A percentile compares a stretch with the other conserved stretches of the same genome.
Evolutionary conservation across 768 basidiomycete species (phyloP).

Genomic region (Podaxis sp.): DNA sequence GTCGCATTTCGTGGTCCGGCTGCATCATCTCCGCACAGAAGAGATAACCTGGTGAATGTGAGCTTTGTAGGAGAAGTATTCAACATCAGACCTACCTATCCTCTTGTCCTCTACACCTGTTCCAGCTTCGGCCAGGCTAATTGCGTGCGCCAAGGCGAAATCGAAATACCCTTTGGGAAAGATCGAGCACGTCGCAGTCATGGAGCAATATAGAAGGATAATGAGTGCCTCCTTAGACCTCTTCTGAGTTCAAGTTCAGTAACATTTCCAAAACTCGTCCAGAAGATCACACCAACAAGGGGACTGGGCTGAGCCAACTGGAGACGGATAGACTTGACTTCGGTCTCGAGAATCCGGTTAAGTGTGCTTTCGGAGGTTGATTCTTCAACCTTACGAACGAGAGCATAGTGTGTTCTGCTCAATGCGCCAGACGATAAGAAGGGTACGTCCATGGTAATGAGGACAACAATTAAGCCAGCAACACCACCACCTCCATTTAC

Average conservation of each 20-base stretch:
- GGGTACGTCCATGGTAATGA: constrained; percentile 59
- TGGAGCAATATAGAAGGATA: constrained; percentile 65
- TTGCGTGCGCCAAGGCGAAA: constrained; percentile 72
- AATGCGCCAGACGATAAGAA: constrained; percentile 77
- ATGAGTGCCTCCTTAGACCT: constrained; percentile 64
- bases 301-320: constrained; percentile 46
- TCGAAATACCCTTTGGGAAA: constrained; percentile 44
- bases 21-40: constrained; percentile 77
- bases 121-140: constrained; percentile 73
- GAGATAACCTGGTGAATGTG: constrained; percentile 54
- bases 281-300: constrained; percentile 41
- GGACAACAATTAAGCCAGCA: background rate
- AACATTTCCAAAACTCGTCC: constrained; percentile 6
- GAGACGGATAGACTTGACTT: constrained; percentile 53
- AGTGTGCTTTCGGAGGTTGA: constrained; percentile 51
- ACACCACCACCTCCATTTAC: background rate
- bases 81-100: constrained; percentile 42
- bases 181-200: constrained; percentile 39
- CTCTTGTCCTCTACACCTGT: constrained; percentile 56
- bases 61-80: background rate
- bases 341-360: constrained; percentile 55
- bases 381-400: constrained; percentile 71
- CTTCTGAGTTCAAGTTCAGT: constrained; percentile 37
- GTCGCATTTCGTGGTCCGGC: constrained; percentile 57
- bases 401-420: constrained; percentile 67